Conservation (phyloP, 345 rosid genomes). For the Pistacia integerrima region DNA sequence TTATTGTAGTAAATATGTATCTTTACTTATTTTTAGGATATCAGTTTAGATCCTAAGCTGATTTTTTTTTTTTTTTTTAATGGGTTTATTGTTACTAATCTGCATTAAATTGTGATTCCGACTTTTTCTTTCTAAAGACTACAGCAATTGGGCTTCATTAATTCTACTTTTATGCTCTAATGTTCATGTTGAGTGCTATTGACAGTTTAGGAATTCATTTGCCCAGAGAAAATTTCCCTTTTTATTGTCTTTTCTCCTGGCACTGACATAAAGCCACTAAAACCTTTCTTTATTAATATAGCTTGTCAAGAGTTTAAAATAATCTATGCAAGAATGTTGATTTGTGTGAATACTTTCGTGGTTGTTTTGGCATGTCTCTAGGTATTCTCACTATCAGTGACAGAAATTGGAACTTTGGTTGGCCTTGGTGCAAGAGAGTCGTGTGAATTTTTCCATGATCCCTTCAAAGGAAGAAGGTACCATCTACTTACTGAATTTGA, state of each 20-base stretch:
- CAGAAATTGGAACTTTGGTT: constrained; percentile 72
- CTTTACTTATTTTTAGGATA: background rate
- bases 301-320: background rate
- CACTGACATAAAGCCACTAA: background rate
- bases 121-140: background rate
- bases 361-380: constrained; percentile 33
- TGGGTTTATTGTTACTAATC: background rate
- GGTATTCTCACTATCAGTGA: constrained; percentile 84
- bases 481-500: background rate
- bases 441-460: constrained; percentile 89
- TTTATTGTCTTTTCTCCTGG: background rate
- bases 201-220: background rate
- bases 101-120: background rate
- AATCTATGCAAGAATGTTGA: background rate
- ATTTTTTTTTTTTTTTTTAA: background rate
- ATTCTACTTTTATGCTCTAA: background rate
- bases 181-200: constrained; percentile 4
- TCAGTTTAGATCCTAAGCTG: background rate
- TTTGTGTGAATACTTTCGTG: constrained; percentile 7
- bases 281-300: background rate
- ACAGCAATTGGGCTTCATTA: background rate
- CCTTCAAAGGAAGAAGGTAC: constrained; percentile 83
- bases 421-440: constrained; percentile 74
- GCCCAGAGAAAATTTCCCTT: background rate
- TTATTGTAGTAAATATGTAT: background rate